Evolutionary conservation across 306 rosid genomes (phyloP), one percentile per base, ranked within the genome.

Genomic region (Vachellia collinsii): DNA sequence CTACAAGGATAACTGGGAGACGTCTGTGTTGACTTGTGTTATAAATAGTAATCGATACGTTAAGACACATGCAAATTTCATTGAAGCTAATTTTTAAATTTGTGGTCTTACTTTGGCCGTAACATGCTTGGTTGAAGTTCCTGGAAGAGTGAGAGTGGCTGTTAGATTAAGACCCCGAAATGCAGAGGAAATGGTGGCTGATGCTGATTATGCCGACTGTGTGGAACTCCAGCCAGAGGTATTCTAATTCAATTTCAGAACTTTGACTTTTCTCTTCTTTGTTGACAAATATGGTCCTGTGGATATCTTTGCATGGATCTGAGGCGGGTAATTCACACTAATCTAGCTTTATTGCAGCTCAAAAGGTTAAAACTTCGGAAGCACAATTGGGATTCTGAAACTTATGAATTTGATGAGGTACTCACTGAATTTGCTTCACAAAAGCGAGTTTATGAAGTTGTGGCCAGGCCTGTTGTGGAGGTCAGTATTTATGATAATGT

Each of bases 391-490:
- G 98, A 96, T 85, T 87, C 94, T n/a, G 99, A 96, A 82, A 93
- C 99, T 51, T 96, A 87, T 74, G 93, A 93, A 87, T 96, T 96
- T 53, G 99, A 96, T 81, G 99, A 96, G 88, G 97, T 96, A 68
- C 98, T 96, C 50, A 96, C 98, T 9, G 99, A 96, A 83, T 93
- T 96, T 79, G 91, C 99, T 68, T 96, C 99, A 63, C 99, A 96
- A 73, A 96, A 96, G 71, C 97, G 99, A 75, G 98, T 96, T 79
- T 96, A 93, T 79, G 97, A 96, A 92, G 98, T 88, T 13, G 99
- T 96, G 71, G 99, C 97, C 8, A 96, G 94, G 88, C 99, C 99
- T 81, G 99, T 96, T 83, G 97, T 96, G 83, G 99, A 96, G 99
- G 99, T 96, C 58, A 69, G 83, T 79, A 64, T 81, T 74, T 79